Percentiles rank a stretch among this genome's conserved stretches.
These are phyloP conservation scores for Pyricularia sp. DNA, from an alignment of 2,329 filamentous ascomycete species.

Conservation along the genomic window DNA sequence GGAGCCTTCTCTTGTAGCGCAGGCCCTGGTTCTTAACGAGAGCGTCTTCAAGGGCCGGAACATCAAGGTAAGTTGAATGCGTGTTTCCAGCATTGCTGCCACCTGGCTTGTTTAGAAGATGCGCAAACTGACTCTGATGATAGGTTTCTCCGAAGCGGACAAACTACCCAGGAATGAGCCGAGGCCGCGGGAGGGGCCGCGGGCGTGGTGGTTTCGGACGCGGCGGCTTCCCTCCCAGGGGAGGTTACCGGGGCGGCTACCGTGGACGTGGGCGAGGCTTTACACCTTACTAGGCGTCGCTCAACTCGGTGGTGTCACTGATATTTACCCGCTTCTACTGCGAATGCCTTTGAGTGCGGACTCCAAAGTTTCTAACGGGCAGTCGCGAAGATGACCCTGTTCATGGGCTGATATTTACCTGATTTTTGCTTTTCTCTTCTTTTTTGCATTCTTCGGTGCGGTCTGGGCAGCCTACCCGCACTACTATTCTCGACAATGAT, in stretches of 20 bases:
- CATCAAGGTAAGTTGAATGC: constrained; percentile 51
- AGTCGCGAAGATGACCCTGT: background rate
- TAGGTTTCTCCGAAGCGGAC: constrained; percentile 82
- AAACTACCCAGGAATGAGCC: constrained; percentile 89
- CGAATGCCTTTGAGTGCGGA: background rate
- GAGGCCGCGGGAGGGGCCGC: constrained; percentile 54
- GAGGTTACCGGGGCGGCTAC: constrained; percentile 51
- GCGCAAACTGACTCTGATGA: background rate
- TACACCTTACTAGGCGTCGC: constrained; percentile 49
- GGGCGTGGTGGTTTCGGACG: constrained; percentile 34
- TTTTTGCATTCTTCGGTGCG: background rate
- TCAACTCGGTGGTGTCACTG: background rate
- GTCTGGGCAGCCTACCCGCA: background rate
- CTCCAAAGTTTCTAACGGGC: background rate
- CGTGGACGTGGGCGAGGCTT: constrained; percentile 57
- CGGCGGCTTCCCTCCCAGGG: constrained; percentile 43
- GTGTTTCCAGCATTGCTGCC: background rate
- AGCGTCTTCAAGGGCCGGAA: constrained; percentile 91
- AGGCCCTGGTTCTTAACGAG: constrained; percentile 92
- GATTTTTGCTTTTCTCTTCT: background rate
- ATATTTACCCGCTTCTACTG: background rate
- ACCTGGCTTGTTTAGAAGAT: background rate
- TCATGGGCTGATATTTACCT: background rate
- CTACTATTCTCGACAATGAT: background rate
- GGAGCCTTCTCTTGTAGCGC: constrained; percentile 84